Conservation (phyloP, 768 basidiomycete genomes). For the Harrya chromipes region DNA sequence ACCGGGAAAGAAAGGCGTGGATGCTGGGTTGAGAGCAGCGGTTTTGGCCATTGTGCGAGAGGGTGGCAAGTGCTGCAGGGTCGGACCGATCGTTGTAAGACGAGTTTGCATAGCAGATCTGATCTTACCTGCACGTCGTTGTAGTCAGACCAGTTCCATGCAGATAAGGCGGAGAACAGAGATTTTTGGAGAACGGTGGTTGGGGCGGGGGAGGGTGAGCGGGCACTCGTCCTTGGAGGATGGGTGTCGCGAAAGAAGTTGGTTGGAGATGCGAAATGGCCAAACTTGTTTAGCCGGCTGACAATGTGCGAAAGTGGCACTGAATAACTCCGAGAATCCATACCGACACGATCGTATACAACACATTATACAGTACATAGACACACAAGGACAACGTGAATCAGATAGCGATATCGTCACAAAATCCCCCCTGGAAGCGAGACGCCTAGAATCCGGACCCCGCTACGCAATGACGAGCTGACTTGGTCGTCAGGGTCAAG, state of each 20-base stretch:
- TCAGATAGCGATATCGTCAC: conserved; percentile 5
- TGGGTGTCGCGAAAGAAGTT: neutral
- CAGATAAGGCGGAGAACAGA: conserved; percentile 10
- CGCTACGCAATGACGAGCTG: neutral
- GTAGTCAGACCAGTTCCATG: conserved; percentile 28
- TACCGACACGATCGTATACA: neutral
- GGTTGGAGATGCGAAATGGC: neutral
- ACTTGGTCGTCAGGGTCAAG: conserved; percentile 13
- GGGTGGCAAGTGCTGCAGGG: neutral
- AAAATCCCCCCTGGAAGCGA: conserved; percentile 20
- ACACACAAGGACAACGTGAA: conserved; percentile 1
- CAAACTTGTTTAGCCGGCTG: conserved; percentile 19
- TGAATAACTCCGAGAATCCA: neutral
- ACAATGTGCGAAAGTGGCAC: conserved; percentile 27
- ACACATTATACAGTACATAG: conserved; percentile 4
- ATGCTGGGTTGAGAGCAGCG: conserved; percentile 75
- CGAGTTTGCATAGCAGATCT: neutral
- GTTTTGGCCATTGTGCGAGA: conserved; percentile 63
- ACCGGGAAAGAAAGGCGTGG: conserved; percentile 83
- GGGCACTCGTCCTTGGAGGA: conserved; percentile 10
- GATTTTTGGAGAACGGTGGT: neutral
- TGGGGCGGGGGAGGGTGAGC: neutral
- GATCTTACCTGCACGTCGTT: conserved; percentile 23
- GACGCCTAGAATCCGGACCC: conserved; percentile 9
- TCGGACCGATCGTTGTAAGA: conserved; percentile 2